phyloP scores from a whole-genome alignment of 257 asterid species.

The Scutellaria galericulata region DNA sequence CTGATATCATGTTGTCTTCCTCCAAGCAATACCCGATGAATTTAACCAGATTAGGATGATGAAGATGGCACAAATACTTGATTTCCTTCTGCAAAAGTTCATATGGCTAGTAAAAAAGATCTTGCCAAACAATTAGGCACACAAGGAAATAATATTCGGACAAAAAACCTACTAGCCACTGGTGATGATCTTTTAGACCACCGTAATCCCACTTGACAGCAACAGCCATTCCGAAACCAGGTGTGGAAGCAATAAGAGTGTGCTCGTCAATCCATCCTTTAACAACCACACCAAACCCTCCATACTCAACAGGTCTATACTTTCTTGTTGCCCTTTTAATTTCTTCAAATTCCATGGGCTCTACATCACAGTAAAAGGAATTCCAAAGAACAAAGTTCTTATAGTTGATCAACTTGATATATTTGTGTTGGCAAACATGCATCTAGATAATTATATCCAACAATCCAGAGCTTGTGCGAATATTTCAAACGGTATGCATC shows the following conservation, averaged over 20 bases:
- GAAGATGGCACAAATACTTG: not conserved
- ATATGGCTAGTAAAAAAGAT: not conserved
- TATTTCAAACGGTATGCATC: too few relatives aligned
- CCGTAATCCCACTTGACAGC: constrained; percentile 10
- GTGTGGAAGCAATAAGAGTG: constrained; percentile 26
- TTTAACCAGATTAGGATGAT: constrained; percentile 28
- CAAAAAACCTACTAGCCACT: constrained; percentile 4
- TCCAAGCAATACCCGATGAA: constrained; percentile 26
- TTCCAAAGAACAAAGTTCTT: not conserved
- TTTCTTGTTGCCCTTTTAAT: constrained; percentile 23
- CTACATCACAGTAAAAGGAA: not conserved
- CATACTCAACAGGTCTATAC: not conserved
- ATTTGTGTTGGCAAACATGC: not conserved
- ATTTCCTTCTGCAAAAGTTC: constrained; percentile 23
- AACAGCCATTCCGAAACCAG: constrained; percentile 28
- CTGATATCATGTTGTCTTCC: constrained; percentile 21
- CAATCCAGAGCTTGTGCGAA: too few relatives aligned
- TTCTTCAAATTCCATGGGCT: constrained; percentile 17
- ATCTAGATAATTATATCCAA: not conserved
- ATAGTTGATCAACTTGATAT: not conserved
- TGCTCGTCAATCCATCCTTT: constrained; percentile 21
- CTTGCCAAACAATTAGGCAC: not conserved
- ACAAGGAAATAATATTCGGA: not conserved
- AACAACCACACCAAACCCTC: not conserved
- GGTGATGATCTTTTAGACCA: not conserved